phyloP scores from a whole-genome alignment of 2,329 filamentous ascomycete species.

The Colletotrichum sp. region DNA sequence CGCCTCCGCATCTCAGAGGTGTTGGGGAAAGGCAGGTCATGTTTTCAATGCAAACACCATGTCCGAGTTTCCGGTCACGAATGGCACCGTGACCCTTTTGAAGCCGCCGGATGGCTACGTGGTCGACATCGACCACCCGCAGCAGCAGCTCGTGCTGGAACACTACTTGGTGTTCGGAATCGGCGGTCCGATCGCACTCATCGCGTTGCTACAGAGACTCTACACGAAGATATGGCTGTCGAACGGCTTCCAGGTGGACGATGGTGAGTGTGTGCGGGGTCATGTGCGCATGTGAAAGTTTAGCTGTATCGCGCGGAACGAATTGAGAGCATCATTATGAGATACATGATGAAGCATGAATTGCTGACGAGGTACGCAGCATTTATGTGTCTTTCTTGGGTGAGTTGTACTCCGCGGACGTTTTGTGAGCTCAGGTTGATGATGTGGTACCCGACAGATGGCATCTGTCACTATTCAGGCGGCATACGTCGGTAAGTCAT shows the following conservation, averaged over 20 bases:
- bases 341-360: not conserved
- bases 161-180: slow-evolving; percentile 27
- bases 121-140: slow-evolving; percentile 30
- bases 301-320: not conserved
- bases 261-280: slow-evolving; percentile 19
- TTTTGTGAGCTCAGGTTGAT: not conserved
- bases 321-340: not conserved
- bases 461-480: slow-evolving; percentile 11
- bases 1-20: not conserved
- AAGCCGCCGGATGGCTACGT: slow-evolving; percentile 25
- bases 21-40: not conserved
- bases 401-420: not conserved
- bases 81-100: slow-evolving; percentile 1
- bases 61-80: slow-evolving; percentile 1
- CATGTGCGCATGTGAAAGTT: not conserved
- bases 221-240: slow-evolving; percentile 32
- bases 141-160: slow-evolving; percentile 21
- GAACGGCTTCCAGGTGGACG: slow-evolving; percentile 25
- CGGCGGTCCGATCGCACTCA: slow-evolving; percentile 16
- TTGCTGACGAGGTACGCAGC: not conserved
- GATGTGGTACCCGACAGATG: not conserved
- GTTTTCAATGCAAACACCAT: not conserved
- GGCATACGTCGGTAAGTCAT: not conserved
- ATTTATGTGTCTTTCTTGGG: slow-evolving; percentile 23
- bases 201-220: slow-evolving; percentile 23